Evolutionary conservation across 176 grass and related monocot species (phyloP), one percentile per base, ranked within the genome.

Genomic region (Puya raimondii): DNA sequence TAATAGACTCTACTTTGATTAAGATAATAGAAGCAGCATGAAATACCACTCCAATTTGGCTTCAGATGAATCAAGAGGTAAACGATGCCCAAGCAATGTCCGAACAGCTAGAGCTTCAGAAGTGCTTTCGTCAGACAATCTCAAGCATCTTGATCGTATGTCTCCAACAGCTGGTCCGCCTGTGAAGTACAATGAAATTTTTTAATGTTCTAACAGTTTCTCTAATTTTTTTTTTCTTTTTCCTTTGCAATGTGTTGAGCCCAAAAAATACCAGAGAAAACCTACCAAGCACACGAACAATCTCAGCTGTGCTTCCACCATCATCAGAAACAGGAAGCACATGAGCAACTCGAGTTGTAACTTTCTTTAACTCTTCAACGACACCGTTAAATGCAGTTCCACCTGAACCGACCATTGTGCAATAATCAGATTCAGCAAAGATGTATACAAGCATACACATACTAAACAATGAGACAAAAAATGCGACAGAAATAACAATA

Each of bases 71-170:
- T 90, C 81, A 76, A 89, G 61, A 76, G 93, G 69, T 69, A 96
- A 96, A 13, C 93, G 93, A 68, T 92, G 93, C 20, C 93, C 93
- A 81, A 96, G 88, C 69, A 96, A 85, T 53, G 26, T 87, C 47
- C 84, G 84, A 70, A 92, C 93, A 53, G 93, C 91, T 72, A 97
- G 80, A 13, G 89, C 93, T 80, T 97, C 93, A 23, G 71, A 83
- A 13, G 93, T 97, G 82, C 93, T 97, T 85, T 90, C 81, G 77
- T 97, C 93, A 20, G 89, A 97, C 73, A 97, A 73, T 76, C 93
- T 90, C 80, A 97, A 92, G 71, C 93, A 90, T 81, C 93, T 97
- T 65, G 93, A 97, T 69, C 93, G 76, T 85, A 97, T 97, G 74
- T 92, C 93, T 73, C 93, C 89, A 33, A 97, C 93, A 76, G 93